These are phyloP conservation scores for Colletotrichum lupini DNA, from an alignment of 2,329 filamentous ascomycete genomes.

Conservation along the genomic window DNA sequence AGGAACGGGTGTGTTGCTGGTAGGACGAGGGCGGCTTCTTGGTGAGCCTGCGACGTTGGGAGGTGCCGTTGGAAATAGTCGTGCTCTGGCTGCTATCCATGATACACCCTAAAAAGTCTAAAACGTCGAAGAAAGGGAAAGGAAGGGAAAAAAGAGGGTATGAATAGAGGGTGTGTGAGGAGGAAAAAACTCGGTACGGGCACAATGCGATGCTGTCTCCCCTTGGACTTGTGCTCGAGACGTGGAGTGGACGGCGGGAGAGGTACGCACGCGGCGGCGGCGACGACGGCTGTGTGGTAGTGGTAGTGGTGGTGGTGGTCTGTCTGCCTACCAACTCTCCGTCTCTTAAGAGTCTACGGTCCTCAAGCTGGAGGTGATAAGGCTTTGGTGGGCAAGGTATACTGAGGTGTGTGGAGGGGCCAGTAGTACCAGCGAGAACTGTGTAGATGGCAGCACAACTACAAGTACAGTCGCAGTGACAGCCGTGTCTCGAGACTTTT, in stretches of 20 bases:
- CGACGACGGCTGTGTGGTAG: not conserved
- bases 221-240: conserved; percentile 18
- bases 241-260: not conserved
- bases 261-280: not conserved
- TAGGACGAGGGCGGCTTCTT: conserved; percentile 69
- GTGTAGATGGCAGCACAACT: not conserved
- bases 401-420: not conserved
- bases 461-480: not conserved
- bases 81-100: conserved; percentile 58
- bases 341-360: not conserved
- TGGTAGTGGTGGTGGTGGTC: not conserved
- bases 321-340: not conserved
- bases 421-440: not conserved
- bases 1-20: conserved; percentile 54
- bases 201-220: conserved; percentile 19
- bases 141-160: conserved; percentile 27
- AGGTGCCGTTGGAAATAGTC: conserved; percentile 55
- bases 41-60: conserved; percentile 69
- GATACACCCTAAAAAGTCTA: conserved; percentile 45
- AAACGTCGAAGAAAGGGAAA: conserved; percentile 31
- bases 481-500: conserved; percentile 4
- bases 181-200: conserved; percentile 32
- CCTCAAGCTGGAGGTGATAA: not conserved
- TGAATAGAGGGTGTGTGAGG: conserved; percentile 35
- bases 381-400: not conserved